Conservation (phyloP, 1,284 basidiomycete species). For the Mycosarcoma maydis region DNA sequence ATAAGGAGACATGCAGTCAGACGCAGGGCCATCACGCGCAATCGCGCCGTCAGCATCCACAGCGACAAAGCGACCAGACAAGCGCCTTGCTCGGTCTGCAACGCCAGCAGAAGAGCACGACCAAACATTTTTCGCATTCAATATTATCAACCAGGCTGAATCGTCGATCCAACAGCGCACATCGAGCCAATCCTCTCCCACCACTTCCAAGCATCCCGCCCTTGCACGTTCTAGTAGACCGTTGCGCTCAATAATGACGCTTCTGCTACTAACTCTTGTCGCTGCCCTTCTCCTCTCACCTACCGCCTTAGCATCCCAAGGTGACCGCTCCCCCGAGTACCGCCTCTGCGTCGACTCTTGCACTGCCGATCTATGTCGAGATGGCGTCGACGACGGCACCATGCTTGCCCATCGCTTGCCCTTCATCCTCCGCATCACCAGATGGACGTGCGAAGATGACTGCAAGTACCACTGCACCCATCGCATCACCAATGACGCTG, state of each 20-base stretch:
- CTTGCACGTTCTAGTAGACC: not conserved
- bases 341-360: slow-evolving; percentile 58
- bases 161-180: not conserved
- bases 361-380: slow-evolving; percentile 51
- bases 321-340: slow-evolving; percentile 63
- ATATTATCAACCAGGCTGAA: not conserved
- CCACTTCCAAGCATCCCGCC: not conserved
- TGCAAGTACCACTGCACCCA: slow-evolving; percentile 93
- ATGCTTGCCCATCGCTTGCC: slow-evolving; percentile 67
- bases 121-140: not conserved
- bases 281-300: slow-evolving; percentile 14
- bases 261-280: slow-evolving; percentile 12
- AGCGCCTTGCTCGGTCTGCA: not conserved
- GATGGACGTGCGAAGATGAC: slow-evolving; percentile 82
- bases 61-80: not conserved
- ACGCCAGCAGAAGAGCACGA: not conserved
- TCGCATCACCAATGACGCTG: slow-evolving; percentile 76
- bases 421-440: slow-evolving; percentile 70
- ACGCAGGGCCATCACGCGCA: slow-evolving; percentile 17
- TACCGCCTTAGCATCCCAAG: slow-evolving; percentile 50
- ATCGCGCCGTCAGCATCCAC: not conserved
- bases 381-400: slow-evolving; percentile 59
- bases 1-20: not conserved
- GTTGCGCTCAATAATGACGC: slow-evolving; percentile 4
- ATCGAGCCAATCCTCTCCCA: not conserved